phyloP scores from a whole-genome alignment of 2,329 filamentous ascomycete genomes.

The Hymenoscyphus albidus region DNA sequence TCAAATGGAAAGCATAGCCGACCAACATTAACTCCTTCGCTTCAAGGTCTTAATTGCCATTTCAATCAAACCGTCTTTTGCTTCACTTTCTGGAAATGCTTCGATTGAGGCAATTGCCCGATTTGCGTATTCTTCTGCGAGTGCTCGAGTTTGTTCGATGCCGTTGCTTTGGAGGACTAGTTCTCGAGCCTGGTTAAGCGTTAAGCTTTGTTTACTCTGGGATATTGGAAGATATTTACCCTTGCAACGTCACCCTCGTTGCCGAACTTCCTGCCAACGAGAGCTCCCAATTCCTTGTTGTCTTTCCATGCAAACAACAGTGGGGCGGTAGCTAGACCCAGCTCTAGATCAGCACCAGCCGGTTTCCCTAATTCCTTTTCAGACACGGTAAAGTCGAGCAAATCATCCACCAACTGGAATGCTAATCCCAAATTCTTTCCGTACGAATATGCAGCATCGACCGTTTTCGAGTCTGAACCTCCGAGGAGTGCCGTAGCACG shows the following conservation, averaged over 20 bases:
- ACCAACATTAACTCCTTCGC: conserved; percentile 65
- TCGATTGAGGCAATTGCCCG: conserved; percentile 82
- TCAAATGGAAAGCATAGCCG: background rate
- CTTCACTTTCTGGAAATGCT: conserved; percentile 87
- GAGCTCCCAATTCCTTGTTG: conserved; percentile 73
- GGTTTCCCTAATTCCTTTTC: conserved; percentile 88
- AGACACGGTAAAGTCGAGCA: conserved; percentile 92
- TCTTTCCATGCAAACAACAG: conserved; percentile 94
- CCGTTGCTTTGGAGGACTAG: conserved; percentile 81
- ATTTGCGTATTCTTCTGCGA: conserved; percentile 87
- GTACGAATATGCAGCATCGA: conserved; percentile 88
- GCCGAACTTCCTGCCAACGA: conserved; percentile 90
- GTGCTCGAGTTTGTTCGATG: conserved; percentile 82
- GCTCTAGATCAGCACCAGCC: conserved; percentile 86
- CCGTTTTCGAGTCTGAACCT: conserved; percentile 68
- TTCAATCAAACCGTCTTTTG: conserved; percentile 84
- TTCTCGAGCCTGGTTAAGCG: conserved; percentile 66
- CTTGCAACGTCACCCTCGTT: conserved; percentile 77
- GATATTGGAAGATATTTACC: conserved; percentile 51
- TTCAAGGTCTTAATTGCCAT: conserved; percentile 93
- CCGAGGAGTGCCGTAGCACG: conserved; percentile 85
- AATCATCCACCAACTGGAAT: conserved; percentile 96
- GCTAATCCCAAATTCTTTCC: conserved; percentile 91
- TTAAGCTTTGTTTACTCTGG: background rate
- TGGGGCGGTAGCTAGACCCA: conserved; percentile 90